These are phyloP conservation scores for Xylaria sp. DNA, from an alignment of 2,329 filamentous ascomycete species.

Conservation along the genomic window DNA sequence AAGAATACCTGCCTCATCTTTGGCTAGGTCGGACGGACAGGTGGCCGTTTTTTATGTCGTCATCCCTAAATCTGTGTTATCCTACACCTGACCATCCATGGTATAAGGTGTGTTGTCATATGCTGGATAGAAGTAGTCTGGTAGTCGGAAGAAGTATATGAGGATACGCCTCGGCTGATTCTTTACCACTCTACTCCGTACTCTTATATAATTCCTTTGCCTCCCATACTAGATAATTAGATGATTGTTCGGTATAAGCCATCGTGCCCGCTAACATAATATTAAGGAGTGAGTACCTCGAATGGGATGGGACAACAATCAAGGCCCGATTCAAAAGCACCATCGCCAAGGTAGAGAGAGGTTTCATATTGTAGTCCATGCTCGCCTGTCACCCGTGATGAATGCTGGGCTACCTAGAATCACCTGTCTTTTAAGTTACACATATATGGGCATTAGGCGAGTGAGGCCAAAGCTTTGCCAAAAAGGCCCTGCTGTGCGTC, in stretches of 20 bases:
- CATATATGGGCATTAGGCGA: too few relatives aligned
- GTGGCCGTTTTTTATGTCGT: constrained; percentile 10
- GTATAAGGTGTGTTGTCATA: background rate
- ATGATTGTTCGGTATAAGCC: too few relatives aligned
- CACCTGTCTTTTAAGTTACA: background rate
- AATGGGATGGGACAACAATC: background rate
- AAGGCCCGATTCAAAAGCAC: background rate
- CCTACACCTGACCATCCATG: background rate
- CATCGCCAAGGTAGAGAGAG: background rate
- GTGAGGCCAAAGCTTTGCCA: background rate
- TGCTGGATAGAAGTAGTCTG: too few relatives aligned
- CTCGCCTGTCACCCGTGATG: background rate
- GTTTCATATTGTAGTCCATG: constrained; percentile 11
- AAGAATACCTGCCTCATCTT: background rate
- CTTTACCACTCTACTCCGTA: background rate
- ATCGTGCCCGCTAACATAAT: too few relatives aligned
- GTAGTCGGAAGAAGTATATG: background rate
- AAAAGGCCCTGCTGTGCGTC: constrained; percentile 7
- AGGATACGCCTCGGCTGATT: background rate
- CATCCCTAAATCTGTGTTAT: background rate
- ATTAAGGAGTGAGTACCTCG: background rate
- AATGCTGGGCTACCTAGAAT: constrained; percentile 2
- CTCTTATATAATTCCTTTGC: too few relatives aligned
- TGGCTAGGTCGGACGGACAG: background rate
- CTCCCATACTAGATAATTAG: too few relatives aligned